Conservation (phyloP, 768 basidiomycete genomes). For the Lyophyllum semitale region DNA sequence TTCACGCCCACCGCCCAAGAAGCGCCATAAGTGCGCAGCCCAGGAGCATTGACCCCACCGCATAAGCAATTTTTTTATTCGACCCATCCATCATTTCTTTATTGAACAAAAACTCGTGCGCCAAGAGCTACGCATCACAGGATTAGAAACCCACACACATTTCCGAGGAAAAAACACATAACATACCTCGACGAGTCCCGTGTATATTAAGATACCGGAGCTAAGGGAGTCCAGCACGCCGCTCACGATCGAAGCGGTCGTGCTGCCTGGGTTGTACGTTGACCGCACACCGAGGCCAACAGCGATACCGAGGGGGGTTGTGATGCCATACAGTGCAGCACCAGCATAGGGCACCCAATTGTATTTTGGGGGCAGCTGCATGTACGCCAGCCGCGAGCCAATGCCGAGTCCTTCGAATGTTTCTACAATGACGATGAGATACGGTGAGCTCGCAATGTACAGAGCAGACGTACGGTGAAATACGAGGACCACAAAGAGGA, state of each 20-base stretch:
- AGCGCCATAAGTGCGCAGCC: slow-evolving; percentile 91
- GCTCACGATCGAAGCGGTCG: slow-evolving; percentile 78
- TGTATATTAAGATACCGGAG: slow-evolving; percentile 87
- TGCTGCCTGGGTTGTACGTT: slow-evolving; percentile 80
- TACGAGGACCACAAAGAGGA: slow-evolving; percentile 86
- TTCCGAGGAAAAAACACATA: neutral
- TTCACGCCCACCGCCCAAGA: slow-evolving; percentile 85
- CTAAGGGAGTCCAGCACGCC: slow-evolving; percentile 86
- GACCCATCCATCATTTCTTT: slow-evolving; percentile 79
- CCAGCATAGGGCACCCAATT: slow-evolving; percentile 58
- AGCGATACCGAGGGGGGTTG: slow-evolving; percentile 89
- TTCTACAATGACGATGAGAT: slow-evolving; percentile 47
- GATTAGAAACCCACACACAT: neutral
- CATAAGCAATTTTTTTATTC: slow-evolving; percentile 66
- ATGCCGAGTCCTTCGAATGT: slow-evolving; percentile 94
- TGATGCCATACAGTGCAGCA: slow-evolving; percentile 69
- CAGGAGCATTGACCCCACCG: slow-evolving; percentile 74
- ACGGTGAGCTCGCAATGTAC: neutral
- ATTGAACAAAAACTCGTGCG: slow-evolving; percentile 94
- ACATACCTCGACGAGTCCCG: slow-evolving; percentile 64
- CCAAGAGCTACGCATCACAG: slow-evolving; percentile 60
- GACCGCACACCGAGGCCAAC: slow-evolving; percentile 73
- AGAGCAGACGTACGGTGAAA: slow-evolving; percentile 77
- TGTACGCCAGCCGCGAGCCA: slow-evolving; percentile 83
- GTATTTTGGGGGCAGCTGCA: slow-evolving; percentile 60